phyloP scores from a whole-genome alignment of 2,329 filamentous ascomycete genomes.

The Exophiala xenobiotica region DNA sequence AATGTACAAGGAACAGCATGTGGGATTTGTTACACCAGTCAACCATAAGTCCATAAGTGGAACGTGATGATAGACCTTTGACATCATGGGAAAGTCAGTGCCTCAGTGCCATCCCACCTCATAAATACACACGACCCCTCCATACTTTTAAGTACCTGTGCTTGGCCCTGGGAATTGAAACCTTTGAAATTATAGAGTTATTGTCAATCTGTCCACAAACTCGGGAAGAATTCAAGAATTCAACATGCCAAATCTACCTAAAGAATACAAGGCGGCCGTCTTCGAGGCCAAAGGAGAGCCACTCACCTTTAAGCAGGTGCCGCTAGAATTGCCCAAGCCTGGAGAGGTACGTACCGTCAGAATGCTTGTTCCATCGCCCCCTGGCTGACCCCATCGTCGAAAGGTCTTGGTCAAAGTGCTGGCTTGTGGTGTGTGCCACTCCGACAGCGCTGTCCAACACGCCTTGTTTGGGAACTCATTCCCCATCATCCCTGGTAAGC shows the following conservation, averaged over 20 bases:
- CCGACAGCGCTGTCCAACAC: slow-evolving; percentile 52
- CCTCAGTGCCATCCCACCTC: too few relatives aligned
- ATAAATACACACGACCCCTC: too few relatives aligned
- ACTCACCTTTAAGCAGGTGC: slow-evolving; percentile 59
- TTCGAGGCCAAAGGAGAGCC: slow-evolving; percentile 54
- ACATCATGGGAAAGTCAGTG: too few relatives aligned
- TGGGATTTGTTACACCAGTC: too few relatives aligned
- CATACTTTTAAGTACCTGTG: too few relatives aligned
- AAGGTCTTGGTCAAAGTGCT: slow-evolving; percentile 63
- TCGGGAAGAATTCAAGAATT: too few relatives aligned
- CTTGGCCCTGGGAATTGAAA: too few relatives aligned
- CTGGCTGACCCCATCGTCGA: not conserved
- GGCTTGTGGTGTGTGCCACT: slow-evolving; percentile 71
- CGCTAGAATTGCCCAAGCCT: slow-evolving; percentile 55
- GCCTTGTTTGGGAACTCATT: slow-evolving; percentile 57
- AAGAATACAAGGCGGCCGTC: slow-evolving; percentile 66
- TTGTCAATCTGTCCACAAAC: too few relatives aligned
- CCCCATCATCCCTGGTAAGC: slow-evolving; percentile 57
- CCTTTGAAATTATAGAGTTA: too few relatives aligned
- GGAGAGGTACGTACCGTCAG: slow-evolving; percentile 51
- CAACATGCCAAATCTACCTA: slow-evolving; percentile 49
- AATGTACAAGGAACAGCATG: too few relatives aligned
- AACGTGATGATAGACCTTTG: too few relatives aligned
- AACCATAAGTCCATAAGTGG: too few relatives aligned
- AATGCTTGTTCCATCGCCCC: not conserved